Conservation (phyloP, 2,329 filamentous ascomycete genomes). For the Cladobotryum mycophilum region DNA sequence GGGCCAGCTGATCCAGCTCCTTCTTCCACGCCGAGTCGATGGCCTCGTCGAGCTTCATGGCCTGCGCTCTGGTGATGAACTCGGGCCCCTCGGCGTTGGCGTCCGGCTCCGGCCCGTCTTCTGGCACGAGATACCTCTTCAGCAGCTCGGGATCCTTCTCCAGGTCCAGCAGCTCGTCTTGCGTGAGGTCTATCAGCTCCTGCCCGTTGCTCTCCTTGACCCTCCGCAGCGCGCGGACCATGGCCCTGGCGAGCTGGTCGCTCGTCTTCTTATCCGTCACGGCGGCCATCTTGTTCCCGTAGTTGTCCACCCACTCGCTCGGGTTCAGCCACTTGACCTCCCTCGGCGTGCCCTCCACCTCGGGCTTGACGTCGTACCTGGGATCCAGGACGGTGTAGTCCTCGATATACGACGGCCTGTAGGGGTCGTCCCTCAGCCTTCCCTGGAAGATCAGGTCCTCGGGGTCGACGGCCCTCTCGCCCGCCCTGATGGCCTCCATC, state of each 20-base stretch:
- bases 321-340: slow-evolving; percentile 53
- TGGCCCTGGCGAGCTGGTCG: slow-evolving; percentile 36
- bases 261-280: slow-evolving; percentile 38
- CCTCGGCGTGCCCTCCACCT: slow-evolving; percentile 41
- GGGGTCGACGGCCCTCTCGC: slow-evolving; percentile 68
- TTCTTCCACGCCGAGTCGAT: slow-evolving; percentile 30
- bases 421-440: slow-evolving; percentile 63
- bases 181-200: slow-evolving; percentile 43
- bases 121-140: slow-evolving; percentile 31
- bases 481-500: slow-evolving; percentile 72
- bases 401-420: slow-evolving; percentile 70
- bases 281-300: slow-evolving; percentile 42
- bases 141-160: slow-evolving; percentile 35
- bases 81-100: slow-evolving; percentile 20
- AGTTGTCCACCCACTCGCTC: slow-evolving; percentile 53
- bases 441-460: slow-evolving; percentile 70
- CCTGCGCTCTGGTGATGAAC: slow-evolving; percentile 29
- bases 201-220: slow-evolving; percentile 37
- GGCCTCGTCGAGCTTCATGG: slow-evolving; percentile 32
- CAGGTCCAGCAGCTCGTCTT: slow-evolving; percentile 39
- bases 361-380: slow-evolving; percentile 64
- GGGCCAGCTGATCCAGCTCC: slow-evolving; percentile 31
- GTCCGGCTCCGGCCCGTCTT: slow-evolving; percentile 21
- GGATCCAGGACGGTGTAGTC: slow-evolving; percentile 75
- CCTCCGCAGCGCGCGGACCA: slow-evolving; percentile 36